Conservation (phyloP, 108 stramenopile genomes). For the Stephanodiscus minutulus region DNA sequence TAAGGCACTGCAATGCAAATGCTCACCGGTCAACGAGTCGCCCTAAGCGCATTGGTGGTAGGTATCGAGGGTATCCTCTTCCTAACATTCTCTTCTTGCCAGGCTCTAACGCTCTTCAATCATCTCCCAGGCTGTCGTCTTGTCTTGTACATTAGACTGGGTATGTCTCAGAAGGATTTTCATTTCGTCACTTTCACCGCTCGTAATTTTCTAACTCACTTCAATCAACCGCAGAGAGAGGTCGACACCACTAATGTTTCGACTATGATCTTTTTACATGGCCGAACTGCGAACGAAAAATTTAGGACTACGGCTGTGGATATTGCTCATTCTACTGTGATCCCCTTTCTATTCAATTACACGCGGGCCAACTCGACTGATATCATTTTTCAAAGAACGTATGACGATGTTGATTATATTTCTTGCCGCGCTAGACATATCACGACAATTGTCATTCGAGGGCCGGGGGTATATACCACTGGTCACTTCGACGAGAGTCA, state of each 20-base stretch:
- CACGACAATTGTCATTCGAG: slow-evolving; percentile 39
- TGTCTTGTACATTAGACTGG: not conserved
- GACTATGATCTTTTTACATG: slow-evolving; percentile 41
- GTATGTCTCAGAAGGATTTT: not conserved
- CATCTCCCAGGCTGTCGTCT: not conserved
- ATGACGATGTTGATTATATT: slow-evolving; percentile 11
- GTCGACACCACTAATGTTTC: not conserved
- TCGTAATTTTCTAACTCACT: not conserved
- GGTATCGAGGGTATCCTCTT: not conserved
- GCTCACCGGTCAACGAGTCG: slow-evolving; percentile 77
- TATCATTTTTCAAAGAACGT: slow-evolving; percentile 19
- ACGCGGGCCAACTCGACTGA: slow-evolving; percentile 28
- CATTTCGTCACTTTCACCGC: not conserved
- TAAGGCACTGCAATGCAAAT: slow-evolving; percentile 76
- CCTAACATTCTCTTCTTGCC: not conserved
- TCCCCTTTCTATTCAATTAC: slow-evolving; percentile 56
- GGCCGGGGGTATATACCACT: slow-evolving; percentile 20
- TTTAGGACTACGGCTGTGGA: slow-evolving; percentile 51
- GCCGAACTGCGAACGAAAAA: slow-evolving; percentile 22
- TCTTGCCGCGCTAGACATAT: slow-evolving; percentile 64
- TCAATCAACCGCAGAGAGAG: slow-evolving; percentile 1
- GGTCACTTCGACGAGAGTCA: slow-evolving; percentile 56
- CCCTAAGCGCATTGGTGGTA: slow-evolving; percentile 62
- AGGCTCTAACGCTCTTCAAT: not conserved
- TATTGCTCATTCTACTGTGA: slow-evolving; percentile 58